Percentiles rank a stretch among this genome's conserved stretches.
These are phyloP conservation scores for Massariosphaeria phaeospora DNA, from an alignment of 495 filamentous ascomycete genomes.

Conservation along the genomic window DNA sequence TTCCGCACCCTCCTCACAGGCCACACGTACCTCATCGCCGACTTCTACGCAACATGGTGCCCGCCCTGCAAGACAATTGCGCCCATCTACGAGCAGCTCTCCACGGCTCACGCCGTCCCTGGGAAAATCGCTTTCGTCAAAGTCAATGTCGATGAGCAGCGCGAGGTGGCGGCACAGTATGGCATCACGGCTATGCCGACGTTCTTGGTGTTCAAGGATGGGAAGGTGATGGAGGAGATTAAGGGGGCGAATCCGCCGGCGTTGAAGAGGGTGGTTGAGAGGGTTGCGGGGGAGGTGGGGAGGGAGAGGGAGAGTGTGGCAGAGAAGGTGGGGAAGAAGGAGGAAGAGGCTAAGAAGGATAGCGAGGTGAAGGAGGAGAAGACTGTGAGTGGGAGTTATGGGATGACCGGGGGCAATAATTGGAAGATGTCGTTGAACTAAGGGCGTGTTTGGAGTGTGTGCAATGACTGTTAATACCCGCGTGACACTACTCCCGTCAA, in stretches of 20 bases:
- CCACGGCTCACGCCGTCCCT: constrained; percentile 4
- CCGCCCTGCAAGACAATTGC: constrained; percentile 35
- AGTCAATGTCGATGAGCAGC: constrained; percentile 30
- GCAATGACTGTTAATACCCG: too few relatives aligned
- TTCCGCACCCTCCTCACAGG: constrained; percentile 26
- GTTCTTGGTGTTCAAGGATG: constrained; percentile 33
- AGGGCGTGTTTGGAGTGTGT: too few relatives aligned
- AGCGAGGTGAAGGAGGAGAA: constrained; percentile 20
- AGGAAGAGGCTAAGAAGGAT: background rate
- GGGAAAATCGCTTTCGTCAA: constrained; percentile 31
- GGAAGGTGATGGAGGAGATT: constrained; percentile 21
- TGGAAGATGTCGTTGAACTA: constrained; percentile 27
- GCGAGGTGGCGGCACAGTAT: constrained; percentile 24
- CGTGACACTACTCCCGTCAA: too few relatives aligned
- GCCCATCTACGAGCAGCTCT: constrained; percentile 30
- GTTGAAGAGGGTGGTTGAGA: constrained; percentile 22
- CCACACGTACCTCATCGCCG: constrained; percentile 28
- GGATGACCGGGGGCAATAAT: constrained; percentile 22
- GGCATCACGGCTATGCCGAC: constrained; percentile 33
- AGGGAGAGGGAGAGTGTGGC: constrained; percentile 2
- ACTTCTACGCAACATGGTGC: constrained; percentile 37
- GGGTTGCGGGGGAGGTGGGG: background rate
- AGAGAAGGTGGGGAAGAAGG: constrained; percentile 4
- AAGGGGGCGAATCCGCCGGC: constrained; percentile 25
- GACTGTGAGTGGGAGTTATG: constrained; percentile 33